These are phyloP conservation scores for Omphalea diandra DNA, from an alignment of 441 rosid genomes.

Conservation along the genomic window DNA sequence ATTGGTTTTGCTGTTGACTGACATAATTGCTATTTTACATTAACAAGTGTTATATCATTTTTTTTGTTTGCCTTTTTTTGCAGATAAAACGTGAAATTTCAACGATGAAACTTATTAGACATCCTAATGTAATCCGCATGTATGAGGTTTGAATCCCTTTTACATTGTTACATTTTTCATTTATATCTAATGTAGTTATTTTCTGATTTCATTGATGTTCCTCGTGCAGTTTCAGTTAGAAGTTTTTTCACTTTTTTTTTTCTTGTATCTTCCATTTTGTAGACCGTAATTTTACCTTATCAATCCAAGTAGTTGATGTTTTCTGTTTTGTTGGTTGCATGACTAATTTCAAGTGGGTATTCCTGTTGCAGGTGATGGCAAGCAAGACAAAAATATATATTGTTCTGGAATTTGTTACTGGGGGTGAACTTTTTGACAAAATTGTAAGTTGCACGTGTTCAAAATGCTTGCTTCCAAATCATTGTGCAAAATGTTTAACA, in stretches of 20 bases:
- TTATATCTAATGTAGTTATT: neutral
- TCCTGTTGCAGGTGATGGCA: conserved; percentile 86
- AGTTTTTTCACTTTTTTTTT: neutral
- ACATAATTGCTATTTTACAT: neutral
- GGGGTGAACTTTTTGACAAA: conserved; percentile 97
- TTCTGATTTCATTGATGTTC: neutral
- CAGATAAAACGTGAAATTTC: conserved; percentile 98
- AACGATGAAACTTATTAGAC: conserved; percentile 87
- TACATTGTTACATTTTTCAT: neutral
- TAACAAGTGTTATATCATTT: neutral
- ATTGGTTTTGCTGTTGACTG: conserved; percentile 1
- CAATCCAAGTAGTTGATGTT: conserved; percentile 6
- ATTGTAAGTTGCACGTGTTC: conserved; percentile 53
- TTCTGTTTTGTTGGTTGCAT: neutral
- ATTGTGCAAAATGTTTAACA: conserved; percentile 4
- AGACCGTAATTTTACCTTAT: neutral
- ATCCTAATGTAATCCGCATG: conserved; percentile 96
- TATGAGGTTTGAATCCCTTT: conserved; percentile 57
- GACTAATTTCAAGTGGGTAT: conserved; percentile 18
- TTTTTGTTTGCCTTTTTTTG: conserved; percentile 20
- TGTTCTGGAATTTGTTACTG: conserved; percentile 90
- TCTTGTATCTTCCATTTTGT: neutral
- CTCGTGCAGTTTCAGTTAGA: neutral
- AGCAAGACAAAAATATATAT: conserved; percentile 95
- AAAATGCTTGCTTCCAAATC: neutral